Evolutionary conservation across 495 filamentous ascomycete species (phyloP), one percentile per base, ranked within the genome.

Genomic region (Lophiotrema nucula): DNA sequence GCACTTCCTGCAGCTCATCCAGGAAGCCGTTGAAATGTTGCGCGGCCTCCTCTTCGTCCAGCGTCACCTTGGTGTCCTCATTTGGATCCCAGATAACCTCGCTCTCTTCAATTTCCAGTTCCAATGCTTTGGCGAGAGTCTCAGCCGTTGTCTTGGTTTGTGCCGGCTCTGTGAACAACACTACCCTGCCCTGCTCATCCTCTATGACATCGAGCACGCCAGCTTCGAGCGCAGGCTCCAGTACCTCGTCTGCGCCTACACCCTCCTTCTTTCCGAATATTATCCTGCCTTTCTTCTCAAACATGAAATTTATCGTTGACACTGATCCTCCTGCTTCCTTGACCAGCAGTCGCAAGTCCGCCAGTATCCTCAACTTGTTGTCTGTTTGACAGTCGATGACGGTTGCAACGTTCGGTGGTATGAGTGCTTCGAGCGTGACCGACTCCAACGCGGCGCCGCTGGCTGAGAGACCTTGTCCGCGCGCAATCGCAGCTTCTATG

Each of bases 21-120:
- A 81, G 69, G 23, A 89, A 75, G 0, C 74, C 71, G 39, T 70
- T 65, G 5, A 83, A 74, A 38, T 76, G 73, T 54, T 83, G 77
- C 3, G 77, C 65, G 13, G 75, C 67, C 57, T 60, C 26, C 19
- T 65, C 61, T 22, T 75, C 67, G 31, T 79, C 74, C 37, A 88
- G 57, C 3, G 73, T 70, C 15, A 88, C 83, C 71, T 81, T 79
- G 0, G 87, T 90, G 47, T 97, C 92, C 51, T 81, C 78, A 51
- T 90, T 95, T 0, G 91, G 81, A 52, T 85, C 81, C 90, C 89
- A 97, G 43, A 95, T 78, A 26, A 97, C 93, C 43, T 91, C 88
- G 25, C 81, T 80, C 58, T 76, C 84, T 47, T 85, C 72, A 23
- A 92, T 78, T 46, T 83, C 80, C 53, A 96, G 69, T 0, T 77